Conservation (phyloP, 768 basidiomycete species). For the Collybia nuda region DNA sequence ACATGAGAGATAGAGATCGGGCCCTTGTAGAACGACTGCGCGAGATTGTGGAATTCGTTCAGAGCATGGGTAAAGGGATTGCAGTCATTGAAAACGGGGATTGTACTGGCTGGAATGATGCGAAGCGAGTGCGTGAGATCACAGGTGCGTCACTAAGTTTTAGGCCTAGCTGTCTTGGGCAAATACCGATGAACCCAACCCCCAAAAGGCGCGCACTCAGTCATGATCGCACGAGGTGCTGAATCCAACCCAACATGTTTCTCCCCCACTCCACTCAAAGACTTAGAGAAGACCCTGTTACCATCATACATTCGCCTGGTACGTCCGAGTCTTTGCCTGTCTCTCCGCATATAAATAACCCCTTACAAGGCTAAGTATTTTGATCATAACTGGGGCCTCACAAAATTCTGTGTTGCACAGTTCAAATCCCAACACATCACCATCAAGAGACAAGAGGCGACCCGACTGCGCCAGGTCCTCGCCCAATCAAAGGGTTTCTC, state of each 20-base stretch:
- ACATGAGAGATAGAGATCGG: constrained; percentile 81
- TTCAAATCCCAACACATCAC: constrained; percentile 68
- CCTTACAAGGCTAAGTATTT: constrained; percentile 66
- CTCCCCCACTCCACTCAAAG: constrained; percentile 60
- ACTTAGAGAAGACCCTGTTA: constrained; percentile 68
- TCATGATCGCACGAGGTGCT: constrained; percentile 96
- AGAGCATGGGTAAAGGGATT: constrained; percentile 69
- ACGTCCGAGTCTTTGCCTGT: constrained; percentile 12
- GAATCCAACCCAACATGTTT: constrained; percentile 94
- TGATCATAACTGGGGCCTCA: constrained; percentile 77
- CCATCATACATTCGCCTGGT: constrained; percentile 78
- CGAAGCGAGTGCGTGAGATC: constrained; percentile 65
- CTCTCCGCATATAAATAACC: neutral
- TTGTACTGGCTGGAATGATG: constrained; percentile 77
- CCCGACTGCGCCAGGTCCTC: constrained; percentile 51
- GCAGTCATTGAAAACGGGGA: constrained; percentile 95
- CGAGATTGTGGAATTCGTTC: constrained; percentile 87
- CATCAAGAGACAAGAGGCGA: constrained; percentile 59
- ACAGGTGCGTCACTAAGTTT: constrained; percentile 51
- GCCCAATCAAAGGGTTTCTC: constrained; percentile 63
- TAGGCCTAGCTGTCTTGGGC: neutral
- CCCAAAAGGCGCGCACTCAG: constrained; percentile 71
- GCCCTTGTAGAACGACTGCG: constrained; percentile 77
- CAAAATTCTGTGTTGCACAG: constrained; percentile 85
- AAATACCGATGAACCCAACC: neutral